Evolutionary conservation across 2,329 filamentous ascomycete genomes (phyloP), one percentile per base, ranked within the genome.

Genomic region (Zarea fungicola): DNA sequence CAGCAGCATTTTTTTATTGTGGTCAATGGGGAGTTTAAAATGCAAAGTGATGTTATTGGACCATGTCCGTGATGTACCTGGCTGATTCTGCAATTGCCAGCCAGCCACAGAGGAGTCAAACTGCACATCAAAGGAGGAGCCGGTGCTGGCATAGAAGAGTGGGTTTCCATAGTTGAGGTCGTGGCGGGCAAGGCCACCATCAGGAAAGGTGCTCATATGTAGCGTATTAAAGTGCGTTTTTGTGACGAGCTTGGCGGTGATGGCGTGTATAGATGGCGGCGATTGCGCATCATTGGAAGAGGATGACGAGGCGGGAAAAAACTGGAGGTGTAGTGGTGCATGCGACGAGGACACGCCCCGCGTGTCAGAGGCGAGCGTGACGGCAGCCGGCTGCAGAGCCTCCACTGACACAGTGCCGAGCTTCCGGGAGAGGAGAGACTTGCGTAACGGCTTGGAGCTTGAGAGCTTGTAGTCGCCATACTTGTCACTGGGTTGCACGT

Each of bases 191-290:
- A 26, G 21, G 8, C 22, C 28, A 8, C 45, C 36, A 23, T 48
- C 45, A 10, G 45, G 45, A 16, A 48, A 48, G 36, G 21, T 29
- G 28, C 45, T 36, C 26, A 41, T 48, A 22, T 48, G 45, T 7
- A 36, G 19, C 7, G 36, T 41, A 22, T 28, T 48, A 29, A 32
- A 48, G 28, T 41, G 35, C 10, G 45, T 48, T 10, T 26, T 41
- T 35, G 45, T 28, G 26, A 48, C 10, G 21, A 48, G 45, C 21
- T 41, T 40, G 9, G 45, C 45, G 14, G 45, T 18, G 26, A 48
- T 26, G 19, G 26, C 28, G 10, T 48, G 36, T 2, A 48, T 19
- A 4, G 21, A 10, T 4, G 45, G 45, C 10, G 26, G 21, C n/a
- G 16, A 9, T n/a, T n/a, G n/a, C 16, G 32, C 11, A 16, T 26